Evolutionary conservation across 192 early-diverging fungal genomes (phyloP), one percentile per base, ranked within the genome.

Genomic region (Jimgerdemannia flammicorona): DNA sequence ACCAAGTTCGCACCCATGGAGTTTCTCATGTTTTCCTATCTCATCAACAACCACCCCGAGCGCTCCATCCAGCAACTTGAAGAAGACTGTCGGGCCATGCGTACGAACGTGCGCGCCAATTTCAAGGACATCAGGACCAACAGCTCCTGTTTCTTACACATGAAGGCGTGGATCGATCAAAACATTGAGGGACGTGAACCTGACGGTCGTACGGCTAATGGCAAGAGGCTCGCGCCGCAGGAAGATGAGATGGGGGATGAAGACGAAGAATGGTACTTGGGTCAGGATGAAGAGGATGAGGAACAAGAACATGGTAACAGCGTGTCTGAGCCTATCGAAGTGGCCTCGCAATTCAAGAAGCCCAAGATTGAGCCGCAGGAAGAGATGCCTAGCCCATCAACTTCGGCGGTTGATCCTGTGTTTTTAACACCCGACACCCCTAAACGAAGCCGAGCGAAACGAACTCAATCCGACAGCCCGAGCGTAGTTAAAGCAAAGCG

Each of bases 361-460:
- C 49, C 49, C 8, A 59, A 59, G 70, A 20, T 14, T 63, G 72
- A 54, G 77, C 43, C 7, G 20, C 40, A 40, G 29, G 41, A 10
- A 54, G 29, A 19, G 71, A 43, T 39, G 73, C 54, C 44, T 77
- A 69, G 6, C 66, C 73, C 29, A 78, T 69, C 18, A 66, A 17
- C 20, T 39, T 29, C 8, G 72, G 59, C 29, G 78, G 40, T 6
- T 64, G 66, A 14, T 40, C 49, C 42, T 75, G 77, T 11, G 43
- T 18, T 7, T 63, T 18, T 14, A 59, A 59, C 49, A 6, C 49
- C 49, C 49, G 49, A 6, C 14, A 59, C 49, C 49, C 6, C 49
- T 10, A 59, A 6, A 59, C 8, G 49, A 10, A 59, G 49, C 49
- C 49, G 8, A 59, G 49, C 2, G 49, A 59, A 59, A 59, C 49